A percentile compares a stretch with the other conserved stretches of the same genome.
Evolutionary conservation across 2,329 filamentous ascomycete genomes (phyloP).

Genomic region (Lachnellula occidentalis): DNA sequence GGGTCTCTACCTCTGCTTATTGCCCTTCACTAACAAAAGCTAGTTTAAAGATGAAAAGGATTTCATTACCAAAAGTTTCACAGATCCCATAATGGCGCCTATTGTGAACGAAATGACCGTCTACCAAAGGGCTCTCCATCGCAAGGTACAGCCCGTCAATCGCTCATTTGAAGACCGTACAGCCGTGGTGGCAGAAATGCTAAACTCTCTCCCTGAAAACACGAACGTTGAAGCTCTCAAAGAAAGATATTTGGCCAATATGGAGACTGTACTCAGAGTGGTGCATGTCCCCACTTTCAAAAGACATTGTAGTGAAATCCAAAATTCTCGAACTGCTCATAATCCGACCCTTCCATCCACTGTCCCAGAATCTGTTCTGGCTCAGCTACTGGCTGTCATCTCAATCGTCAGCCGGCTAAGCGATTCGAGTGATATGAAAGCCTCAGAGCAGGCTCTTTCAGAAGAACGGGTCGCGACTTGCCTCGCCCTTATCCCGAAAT

Average conservation of each 20-base stretch:
- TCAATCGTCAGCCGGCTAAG: constrained; percentile 12
- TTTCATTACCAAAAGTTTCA: constrained; percentile 1
- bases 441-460: constrained; percentile 1
- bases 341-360: constrained; percentile 2
- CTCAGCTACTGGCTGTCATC: constrained; percentile 15
- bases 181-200: constrained; percentile 12
- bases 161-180: constrained; percentile 1
- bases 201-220: constrained; percentile 10
- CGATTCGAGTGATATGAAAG: constrained; percentile 7
- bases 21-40: background rate
- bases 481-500: constrained; percentile 10
- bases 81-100: background rate
- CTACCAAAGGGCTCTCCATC: constrained; percentile 3
- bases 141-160: background rate
- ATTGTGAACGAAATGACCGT: background rate
- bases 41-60: constrained; percentile 4
- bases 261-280: constrained; percentile 16
- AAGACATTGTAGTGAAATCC: constrained; percentile 9
- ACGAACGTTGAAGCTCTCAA: constrained; percentile 7
- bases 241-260: constrained; percentile 11
- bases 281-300: constrained; percentile 18
- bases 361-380: constrained; percentile 10
- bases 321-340: background rate
- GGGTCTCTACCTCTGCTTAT: background rate
- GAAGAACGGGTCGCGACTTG: constrained; percentile 10